Evolutionary conservation across 2,329 filamentous ascomycete genomes (phyloP).

Genomic region (Sphaerostilbella broomeana): DNA sequence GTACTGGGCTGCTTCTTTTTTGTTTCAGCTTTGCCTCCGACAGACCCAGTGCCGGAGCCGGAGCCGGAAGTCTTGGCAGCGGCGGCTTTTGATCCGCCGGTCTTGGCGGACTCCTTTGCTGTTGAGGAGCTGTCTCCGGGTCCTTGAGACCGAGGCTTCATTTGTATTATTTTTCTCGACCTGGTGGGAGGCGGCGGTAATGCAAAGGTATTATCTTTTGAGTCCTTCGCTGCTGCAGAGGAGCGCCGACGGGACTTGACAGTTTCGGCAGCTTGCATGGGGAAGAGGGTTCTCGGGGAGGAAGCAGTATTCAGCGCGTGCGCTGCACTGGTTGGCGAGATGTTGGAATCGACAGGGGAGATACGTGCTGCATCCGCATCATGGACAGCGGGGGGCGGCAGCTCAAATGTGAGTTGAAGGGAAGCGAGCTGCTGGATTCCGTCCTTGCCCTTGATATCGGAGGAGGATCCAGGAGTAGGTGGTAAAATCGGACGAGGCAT

Average conservation of each 20-base stretch:
- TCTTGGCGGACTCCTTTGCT: slow-evolving; percentile 20
- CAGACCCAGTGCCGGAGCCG: slow-evolving; percentile 16
- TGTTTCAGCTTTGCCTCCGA: slow-evolving; percentile 23
- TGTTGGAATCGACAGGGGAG: slow-evolving; percentile 25
- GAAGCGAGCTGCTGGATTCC: slow-evolving; percentile 52
- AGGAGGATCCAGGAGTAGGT: slow-evolving; percentile 72
- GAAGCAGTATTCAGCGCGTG: slow-evolving; percentile 14
- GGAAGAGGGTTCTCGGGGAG: slow-evolving; percentile 30
- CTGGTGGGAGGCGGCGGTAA: slow-evolving; percentile 88
- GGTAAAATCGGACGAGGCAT: slow-evolving; percentile 39
- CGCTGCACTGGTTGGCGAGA: slow-evolving; percentile 22
- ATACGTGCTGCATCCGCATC: slow-evolving; percentile 29
- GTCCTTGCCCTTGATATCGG: slow-evolving; percentile 70
- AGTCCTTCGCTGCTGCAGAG: slow-evolving; percentile 34
- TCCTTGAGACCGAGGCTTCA: slow-evolving; percentile 63
- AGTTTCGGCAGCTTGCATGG: slow-evolving; percentile 43
- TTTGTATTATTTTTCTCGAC: slow-evolving; percentile 94
- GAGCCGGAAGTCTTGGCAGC: slow-evolving; percentile 17
- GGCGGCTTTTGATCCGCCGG: slow-evolving; percentile 18
- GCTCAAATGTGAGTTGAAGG: slow-evolving; percentile 63
- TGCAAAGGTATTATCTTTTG: slow-evolving; percentile 60
- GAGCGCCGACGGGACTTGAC: slow-evolving; percentile 49
- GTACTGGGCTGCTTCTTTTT: slow-evolving; percentile 74
- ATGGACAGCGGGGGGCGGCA: slow-evolving; percentile 68
- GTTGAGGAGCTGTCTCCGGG: slow-evolving; percentile 20